These are phyloP conservation scores for Coniosporium apollinis DNA, from an alignment of 495 filamentous ascomycete genomes.

Conservation along the genomic window DNA sequence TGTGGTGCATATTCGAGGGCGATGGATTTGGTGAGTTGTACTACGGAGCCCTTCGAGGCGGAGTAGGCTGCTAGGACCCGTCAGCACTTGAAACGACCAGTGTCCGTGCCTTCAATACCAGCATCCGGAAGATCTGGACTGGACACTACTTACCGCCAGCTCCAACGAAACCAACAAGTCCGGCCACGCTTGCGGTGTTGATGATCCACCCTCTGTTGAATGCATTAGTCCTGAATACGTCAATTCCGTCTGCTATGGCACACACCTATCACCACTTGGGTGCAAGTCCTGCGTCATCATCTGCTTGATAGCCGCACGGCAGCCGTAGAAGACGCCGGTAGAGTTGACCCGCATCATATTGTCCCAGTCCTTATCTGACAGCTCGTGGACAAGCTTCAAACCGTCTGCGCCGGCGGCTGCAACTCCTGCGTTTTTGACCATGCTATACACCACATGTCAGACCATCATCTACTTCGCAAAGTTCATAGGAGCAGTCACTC, in stretches of 20 bases:
- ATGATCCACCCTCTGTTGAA: conserved; percentile 15
- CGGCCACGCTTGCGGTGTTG: conserved; percentile 10
- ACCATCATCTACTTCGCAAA: no score
- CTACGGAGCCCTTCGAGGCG: conserved; percentile 9
- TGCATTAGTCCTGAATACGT: no score
- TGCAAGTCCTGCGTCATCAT: conserved; percentile 15
- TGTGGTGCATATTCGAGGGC: conserved; percentile 12
- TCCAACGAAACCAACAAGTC: conserved; percentile 2
- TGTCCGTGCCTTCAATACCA: neutral
- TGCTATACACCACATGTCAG: conserved; percentile 1
- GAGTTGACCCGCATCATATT: conserved; percentile 8
- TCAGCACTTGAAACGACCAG: neutral
- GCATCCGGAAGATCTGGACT: neutral
- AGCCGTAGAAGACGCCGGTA: conserved; percentile 13
- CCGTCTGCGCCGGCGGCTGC: neutral
- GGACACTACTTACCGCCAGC: no score
- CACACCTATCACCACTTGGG: conserved; percentile 12
- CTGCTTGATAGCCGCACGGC: conserved; percentile 11
- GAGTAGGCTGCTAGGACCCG: conserved; percentile 1
- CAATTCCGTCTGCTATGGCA: no score
- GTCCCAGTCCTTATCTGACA: conserved; percentile 5
- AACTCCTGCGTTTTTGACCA: conserved; percentile 13
- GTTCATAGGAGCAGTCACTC: no score
- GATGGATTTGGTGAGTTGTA: conserved; percentile 12
- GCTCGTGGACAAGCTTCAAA: neutral